Conservation (phyloP, 1,139 yeast species). For the Hansenula sp. region DNA sequence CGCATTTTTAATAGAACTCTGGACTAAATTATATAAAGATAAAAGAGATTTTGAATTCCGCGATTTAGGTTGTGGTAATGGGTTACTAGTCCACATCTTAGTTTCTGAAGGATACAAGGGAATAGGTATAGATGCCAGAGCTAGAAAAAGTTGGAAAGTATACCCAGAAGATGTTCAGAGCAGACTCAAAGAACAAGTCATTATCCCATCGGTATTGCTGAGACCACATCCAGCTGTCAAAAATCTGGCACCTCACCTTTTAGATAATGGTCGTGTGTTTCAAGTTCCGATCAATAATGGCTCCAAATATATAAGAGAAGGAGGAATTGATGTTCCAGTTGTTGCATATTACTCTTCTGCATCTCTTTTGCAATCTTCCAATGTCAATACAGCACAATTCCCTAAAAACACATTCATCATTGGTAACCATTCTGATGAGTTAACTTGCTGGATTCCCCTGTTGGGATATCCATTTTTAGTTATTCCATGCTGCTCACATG, state of each 20-base stretch:
- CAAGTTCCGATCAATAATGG: conserved; percentile 42
- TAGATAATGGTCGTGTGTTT: conserved; percentile 59
- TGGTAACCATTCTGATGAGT: conserved; percentile 94
- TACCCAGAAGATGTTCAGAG: conserved; percentile 62
- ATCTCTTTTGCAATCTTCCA: conserved; percentile 47
- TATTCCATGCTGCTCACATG: conserved; percentile 94
- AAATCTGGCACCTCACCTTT: conserved; percentile 47
- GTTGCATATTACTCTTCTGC: conserved; percentile 25
- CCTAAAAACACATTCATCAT: conserved; percentile 73
- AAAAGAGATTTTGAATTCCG: conserved; percentile 62
- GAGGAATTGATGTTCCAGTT: conserved; percentile 20
- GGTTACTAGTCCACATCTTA: conserved; percentile 74
- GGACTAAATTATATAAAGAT: conserved; percentile 57
- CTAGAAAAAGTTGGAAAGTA: conserved; percentile 80
- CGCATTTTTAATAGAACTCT: conserved; percentile 86
- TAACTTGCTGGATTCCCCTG: conserved; percentile 94
- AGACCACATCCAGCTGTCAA: conserved; percentile 65
- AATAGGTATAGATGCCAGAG: conserved; percentile 84
- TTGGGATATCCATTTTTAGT: conserved; percentile 85
- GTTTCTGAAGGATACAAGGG: conserved; percentile 79
- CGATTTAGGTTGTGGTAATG: conserved; percentile 96
- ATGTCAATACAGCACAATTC: conserved; percentile 65
- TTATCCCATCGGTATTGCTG: conserved; percentile 69
- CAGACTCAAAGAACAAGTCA: conserved; percentile 66
- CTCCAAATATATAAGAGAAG: conserved; percentile 2